Conservation (phyloP, 2,329 filamentous ascomycete species). For the Fusarium pininemorale region DNA sequence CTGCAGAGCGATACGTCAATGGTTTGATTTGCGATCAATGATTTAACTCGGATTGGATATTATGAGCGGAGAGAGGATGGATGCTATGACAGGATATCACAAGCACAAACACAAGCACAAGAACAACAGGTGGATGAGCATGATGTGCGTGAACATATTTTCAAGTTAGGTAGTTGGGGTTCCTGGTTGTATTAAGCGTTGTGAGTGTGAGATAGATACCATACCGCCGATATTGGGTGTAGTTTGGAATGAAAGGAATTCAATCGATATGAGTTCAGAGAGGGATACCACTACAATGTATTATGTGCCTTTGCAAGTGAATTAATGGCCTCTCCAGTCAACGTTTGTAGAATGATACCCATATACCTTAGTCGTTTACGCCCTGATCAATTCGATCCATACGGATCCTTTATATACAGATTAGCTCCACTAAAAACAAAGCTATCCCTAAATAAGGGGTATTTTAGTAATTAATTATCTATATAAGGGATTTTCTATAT, state of each 20-base stretch:
- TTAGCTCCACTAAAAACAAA: too few species aligned
- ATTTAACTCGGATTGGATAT: conserved; percentile 31
- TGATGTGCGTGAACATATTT: conserved; percentile 20
- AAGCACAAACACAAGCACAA: not conserved
- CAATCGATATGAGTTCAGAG: conserved; percentile 19
- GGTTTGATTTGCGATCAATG: conserved; percentile 32
- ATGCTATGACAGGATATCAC: not conserved
- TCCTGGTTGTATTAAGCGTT: conserved; percentile 35
- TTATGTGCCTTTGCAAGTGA: not conserved
- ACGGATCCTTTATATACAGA: too few species aligned
- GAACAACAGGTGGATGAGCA: conserved; percentile 5
- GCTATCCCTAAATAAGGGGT: too few species aligned
- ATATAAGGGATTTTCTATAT: too few species aligned
- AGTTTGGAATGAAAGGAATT: conserved; percentile 18
- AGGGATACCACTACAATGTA: not conserved
- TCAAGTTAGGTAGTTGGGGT: conserved; percentile 33
- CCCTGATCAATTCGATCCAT: too few species aligned
- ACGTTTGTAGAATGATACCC: not conserved
- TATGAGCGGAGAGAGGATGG: conserved; percentile 15
- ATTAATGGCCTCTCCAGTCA: not conserved
- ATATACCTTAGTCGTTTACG: not conserved
- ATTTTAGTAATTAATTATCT: too few species aligned
- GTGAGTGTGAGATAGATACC: conserved; percentile 43
- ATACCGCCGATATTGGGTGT: conserved; percentile 30
- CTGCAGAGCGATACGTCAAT: conserved; percentile 43